Conservation (phyloP, 352 stramenopile species). For the Phytophthora meadii region DNA sequence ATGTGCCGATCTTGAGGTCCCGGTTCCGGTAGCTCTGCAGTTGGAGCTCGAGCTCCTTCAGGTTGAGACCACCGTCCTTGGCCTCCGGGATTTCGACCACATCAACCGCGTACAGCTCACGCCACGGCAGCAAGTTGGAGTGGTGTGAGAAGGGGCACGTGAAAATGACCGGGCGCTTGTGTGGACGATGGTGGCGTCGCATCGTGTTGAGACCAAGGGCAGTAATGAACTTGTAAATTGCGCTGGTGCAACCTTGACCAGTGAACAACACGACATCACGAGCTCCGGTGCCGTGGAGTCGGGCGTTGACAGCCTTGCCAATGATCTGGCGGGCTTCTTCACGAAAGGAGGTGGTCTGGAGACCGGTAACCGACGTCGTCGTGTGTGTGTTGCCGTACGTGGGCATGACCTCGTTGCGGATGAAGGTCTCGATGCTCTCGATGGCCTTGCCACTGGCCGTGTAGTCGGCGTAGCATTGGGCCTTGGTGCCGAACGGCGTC, state of each 20-base stretch:
- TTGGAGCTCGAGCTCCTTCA: slow-evolving; percentile 56
- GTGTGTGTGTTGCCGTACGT: slow-evolving; percentile 99
- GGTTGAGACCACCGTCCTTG: slow-evolving; percentile 60
- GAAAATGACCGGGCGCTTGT: slow-evolving; percentile 86
- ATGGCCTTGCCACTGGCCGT: slow-evolving; percentile 93
- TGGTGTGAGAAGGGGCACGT: slow-evolving; percentile 98
- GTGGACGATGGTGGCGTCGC: slow-evolving; percentile 35
- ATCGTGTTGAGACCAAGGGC: slow-evolving; percentile 66
- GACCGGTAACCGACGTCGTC: slow-evolving; percentile 75
- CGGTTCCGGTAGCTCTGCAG: slow-evolving; percentile 59
- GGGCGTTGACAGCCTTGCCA: slow-evolving; percentile 88
- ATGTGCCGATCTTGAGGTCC: slow-evolving; percentile 87
- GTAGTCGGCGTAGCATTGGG: slow-evolving; percentile 95
- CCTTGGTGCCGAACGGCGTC: slow-evolving; percentile 75
- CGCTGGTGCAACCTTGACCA: slow-evolving; percentile 86
- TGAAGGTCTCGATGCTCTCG: slow-evolving; percentile 92
- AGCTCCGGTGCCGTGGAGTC: slow-evolving; percentile 81
- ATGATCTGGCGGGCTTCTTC: slow-evolving; percentile 96
- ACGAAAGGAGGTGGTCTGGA: slow-evolving; percentile 94
- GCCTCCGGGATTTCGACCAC: slow-evolving; percentile 81
- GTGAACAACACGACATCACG: slow-evolving; percentile 96
- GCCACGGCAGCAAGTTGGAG: slow-evolving; percentile 97
- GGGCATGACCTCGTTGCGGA: slow-evolving; percentile 90
- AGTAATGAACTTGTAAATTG: slow-evolving; percentile 85
- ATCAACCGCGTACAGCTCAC: slow-evolving; percentile 86